A percentile compares a stretch with the other conserved stretches of the same genome.
phyloP scores from a whole-genome alignment of 306 rosid genomes.

The Fragaria iinumae region DNA sequence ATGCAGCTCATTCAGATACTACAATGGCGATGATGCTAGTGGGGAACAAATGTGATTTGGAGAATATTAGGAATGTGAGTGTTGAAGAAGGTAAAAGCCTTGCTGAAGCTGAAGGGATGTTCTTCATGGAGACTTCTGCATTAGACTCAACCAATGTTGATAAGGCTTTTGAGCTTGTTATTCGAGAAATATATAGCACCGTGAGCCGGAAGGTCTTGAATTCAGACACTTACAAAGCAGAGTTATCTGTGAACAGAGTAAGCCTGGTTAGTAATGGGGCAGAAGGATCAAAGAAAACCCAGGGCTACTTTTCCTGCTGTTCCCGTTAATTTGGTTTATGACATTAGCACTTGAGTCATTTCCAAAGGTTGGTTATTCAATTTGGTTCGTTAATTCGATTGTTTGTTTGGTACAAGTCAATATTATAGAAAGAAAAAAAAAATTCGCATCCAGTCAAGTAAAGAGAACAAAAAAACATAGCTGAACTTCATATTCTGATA shows the following conservation, averaged over 20 bases:
- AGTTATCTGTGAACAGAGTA: conserved; percentile 82
- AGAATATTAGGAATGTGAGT: conserved; percentile 71
- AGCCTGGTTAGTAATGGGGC: conserved; percentile 71
- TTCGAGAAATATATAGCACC: conserved; percentile 80
- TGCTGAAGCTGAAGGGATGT: conserved; percentile 87
- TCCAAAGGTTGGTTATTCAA: conserved; percentile 29
- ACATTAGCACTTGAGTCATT: conserved; percentile 24
- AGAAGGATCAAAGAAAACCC: conserved; percentile 51
- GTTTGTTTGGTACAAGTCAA: conserved; percentile 35
- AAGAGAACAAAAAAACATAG: conserved; percentile 6
- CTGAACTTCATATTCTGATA: conserved; percentile 32
- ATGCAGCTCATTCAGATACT: conserved; percentile 90
- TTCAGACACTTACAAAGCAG: conserved; percentile 91
- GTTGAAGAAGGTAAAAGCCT: conserved; percentile 85
- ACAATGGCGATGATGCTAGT: conserved; percentile 89
- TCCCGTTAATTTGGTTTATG: conserved; percentile 48
- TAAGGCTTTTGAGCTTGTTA: conserved; percentile 83
- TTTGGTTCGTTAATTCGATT: conserved; percentile 31
- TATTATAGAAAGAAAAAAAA: conserved; percentile 31
- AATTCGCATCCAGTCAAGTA: conserved; percentile 26
- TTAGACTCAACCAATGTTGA: conserved; percentile 80
- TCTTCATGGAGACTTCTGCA: conserved; percentile 97
- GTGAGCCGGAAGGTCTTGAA: conserved; percentile 91
- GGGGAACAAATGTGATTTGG: conserved; percentile 88
- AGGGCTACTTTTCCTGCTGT: conserved; percentile 69